Base-by-base conservation (phyloP, 1,284 basidiomycete species). In the Blastosporella zonata region DNA sequence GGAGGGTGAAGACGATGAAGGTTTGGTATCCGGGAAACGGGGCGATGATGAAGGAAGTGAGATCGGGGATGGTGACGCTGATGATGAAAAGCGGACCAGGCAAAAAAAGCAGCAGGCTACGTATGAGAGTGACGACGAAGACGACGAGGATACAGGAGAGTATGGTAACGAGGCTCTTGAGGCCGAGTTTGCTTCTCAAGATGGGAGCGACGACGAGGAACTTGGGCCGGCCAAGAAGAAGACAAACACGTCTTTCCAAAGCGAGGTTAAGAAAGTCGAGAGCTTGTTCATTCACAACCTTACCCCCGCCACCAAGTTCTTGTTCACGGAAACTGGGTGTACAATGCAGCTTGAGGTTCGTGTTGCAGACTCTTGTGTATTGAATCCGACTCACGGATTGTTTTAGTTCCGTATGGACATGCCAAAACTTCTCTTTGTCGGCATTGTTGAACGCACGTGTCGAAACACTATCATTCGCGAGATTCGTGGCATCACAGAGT, bases 351-450 rank as follows among this genome's bases (percentile, higher is more conserved):
- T 97, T 27, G 82, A 92, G 73, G 93, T 92, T 59, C 60, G 83
- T 71, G 20, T 12, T 28, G 39, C 49, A 5, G 33, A 41, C 9
- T 23, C 12, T 31, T 25, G 20, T 15, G 48, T 13, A 47, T 49
- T 31, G 31, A 50, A 13, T 15, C 35, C 20, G 51, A 34, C 41
- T 15, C 15, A 45, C 35, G 25, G 9, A 20, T 50, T 9, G 15
- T 21, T 28, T 28, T 28, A 89, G 87, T 87, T 87, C 65, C 65
- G 71, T 17, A 74, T 81, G 38, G 75, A 84, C 60, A 81, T 92
- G 62, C 93, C 93, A 20, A 97, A 97, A 68, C 75, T 98, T 33
- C 75, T 98, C 25, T 79, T 98, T 28, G 92, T 97, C 45, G 94
- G 93, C 47, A 82, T 97, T 54, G 79, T 97, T 47, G 94, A 97